These are phyloP conservation scores for Aspergillus luchuensis DNA, from an alignment of 2,329 filamentous ascomycete genomes.

Conservation along the genomic window DNA sequence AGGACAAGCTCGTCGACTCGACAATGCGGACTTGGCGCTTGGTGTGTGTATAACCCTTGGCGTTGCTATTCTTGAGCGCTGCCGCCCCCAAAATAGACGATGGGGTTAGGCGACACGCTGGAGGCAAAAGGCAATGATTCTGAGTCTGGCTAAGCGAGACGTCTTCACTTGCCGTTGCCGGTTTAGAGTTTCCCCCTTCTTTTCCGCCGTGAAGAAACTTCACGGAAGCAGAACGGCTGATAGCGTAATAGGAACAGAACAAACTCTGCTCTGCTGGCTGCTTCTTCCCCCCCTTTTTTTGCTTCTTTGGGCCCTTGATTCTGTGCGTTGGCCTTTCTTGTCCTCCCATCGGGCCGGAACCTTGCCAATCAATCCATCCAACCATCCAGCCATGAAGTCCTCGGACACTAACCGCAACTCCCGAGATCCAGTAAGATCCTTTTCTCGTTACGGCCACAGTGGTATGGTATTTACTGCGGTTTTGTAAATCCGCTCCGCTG, in stretches of 20 bases:
- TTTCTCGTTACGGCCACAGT: neutral
- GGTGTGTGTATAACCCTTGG: neutral
- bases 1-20: neutral
- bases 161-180: neutral
- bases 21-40: neutral
- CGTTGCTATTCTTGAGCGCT: neutral
- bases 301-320: neutral
- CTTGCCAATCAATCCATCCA: slow-evolving; percentile 15
- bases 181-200: neutral
- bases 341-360: slow-evolving; percentile 17
- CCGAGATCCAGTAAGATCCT: slow-evolving; percentile 1
- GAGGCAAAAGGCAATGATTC: neutral
- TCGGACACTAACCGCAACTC: slow-evolving; percentile 13
- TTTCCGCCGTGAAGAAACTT: neutral
- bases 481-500: neutral
- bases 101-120: neutral
- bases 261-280: too few species aligned
- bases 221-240: neutral
- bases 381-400: neutral
- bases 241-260: neutral
- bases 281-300: neutral
- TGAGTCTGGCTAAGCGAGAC: neutral
- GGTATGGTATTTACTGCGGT: neutral
- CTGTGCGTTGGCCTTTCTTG: slow-evolving; percentile 5
- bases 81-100: neutral